A percentile compares a stretch with the other conserved stretches of the same genome.
These are phyloP conservation scores for Hirschfeldia incana DNA, from an alignment of 345 rosid species.

Conservation along the genomic window DNA sequence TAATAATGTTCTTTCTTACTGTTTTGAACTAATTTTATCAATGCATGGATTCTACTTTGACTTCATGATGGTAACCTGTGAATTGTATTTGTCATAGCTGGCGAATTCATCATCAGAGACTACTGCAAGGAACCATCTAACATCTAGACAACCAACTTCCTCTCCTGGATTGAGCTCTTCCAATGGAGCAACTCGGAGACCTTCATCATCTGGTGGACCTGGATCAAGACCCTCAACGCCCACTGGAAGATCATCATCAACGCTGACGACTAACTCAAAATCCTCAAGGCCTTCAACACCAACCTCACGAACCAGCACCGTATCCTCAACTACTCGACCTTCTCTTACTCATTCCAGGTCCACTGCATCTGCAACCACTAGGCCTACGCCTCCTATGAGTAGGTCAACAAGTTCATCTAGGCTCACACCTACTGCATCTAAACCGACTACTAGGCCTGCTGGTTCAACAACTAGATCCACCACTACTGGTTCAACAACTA, in stretches of 20 bases:
- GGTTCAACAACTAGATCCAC: constrained; percentile 37
- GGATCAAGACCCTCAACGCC: constrained; percentile 95
- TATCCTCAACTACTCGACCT: constrained; percentile 53
- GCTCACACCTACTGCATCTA: constrained; percentile 46
- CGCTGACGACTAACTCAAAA: constrained; percentile 56
- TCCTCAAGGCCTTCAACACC: constrained; percentile 85
- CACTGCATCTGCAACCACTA: constrained; percentile 44
- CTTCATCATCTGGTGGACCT: constrained; percentile 93
- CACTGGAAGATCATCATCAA: constrained; percentile 62
- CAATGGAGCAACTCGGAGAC: constrained; percentile 64
- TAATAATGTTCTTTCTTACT: constrained; percentile 44
- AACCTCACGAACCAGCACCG: constrained; percentile 69
- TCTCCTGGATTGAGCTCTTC: constrained; percentile 77
- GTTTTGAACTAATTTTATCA: background rate
- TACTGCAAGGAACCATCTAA: constrained; percentile 55
- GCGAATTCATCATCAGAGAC: constrained; percentile 70
- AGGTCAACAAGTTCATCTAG: constrained; percentile 45
- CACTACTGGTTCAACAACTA: constrained; percentile 41
- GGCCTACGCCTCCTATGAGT: constrained; percentile 44
- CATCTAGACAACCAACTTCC: constrained; percentile 62
- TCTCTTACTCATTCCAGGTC: constrained; percentile 39
- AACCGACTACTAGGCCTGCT: constrained; percentile 43
- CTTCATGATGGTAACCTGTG: constrained; percentile 16
- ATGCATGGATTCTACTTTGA: background rate
- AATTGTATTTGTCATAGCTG: constrained; percentile 52